Base-by-base conservation (phyloP, 2,329 filamentous ascomycete genomes). In the Colletotrichum sp. region DNA sequence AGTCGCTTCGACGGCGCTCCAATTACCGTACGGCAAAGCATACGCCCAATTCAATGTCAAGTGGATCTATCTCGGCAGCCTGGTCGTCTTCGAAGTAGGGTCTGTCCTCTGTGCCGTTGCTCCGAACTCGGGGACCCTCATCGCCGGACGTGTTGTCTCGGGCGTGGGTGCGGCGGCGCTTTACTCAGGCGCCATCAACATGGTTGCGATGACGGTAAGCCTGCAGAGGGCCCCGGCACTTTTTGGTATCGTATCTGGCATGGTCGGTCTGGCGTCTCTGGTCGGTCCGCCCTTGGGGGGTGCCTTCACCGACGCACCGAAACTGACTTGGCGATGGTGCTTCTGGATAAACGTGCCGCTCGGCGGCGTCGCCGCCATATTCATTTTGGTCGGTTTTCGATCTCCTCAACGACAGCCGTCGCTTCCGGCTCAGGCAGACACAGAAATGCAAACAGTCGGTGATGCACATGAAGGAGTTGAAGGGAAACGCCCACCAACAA, bases 1-100 rank as follows among this genome's bases (percentile, higher is more conserved):
- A 5, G 39, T 74, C 24, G 60, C 71, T 5, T 57, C 65, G 7
- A 64, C 30, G 18, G 57, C 39, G 18, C 84, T 82, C n/a, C 89
- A 90, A 79, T 84, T 90, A 8, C 79, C 90, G 12, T 91, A 89
- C 79, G 90, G 90, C 8, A 85, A 89, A 44, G 85, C 91, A 49
- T 92, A 90, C 81, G 88, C 86, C 75, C 89, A 89, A 77, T 91
- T 90, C 79, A 85, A 88, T 71, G 83, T 89, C 49, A 68, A 59
- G 12, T 86, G 83, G 84, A 82, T 84, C 8, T 90, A 87, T 76
- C 84, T 90, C n/a, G 66, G 21, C 9, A 82, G 85, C 75, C 83
- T 87, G 73, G 83, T 86, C 78, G 81, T 87, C 78, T 87, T 87
- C 70, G 86, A 87, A 77, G 59, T 86, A 18, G 87, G 87, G 24